These are phyloP conservation scores for Endogone sp. DNA, from an alignment of 192 early-diverging fungal species.

Conservation along the genomic window DNA sequence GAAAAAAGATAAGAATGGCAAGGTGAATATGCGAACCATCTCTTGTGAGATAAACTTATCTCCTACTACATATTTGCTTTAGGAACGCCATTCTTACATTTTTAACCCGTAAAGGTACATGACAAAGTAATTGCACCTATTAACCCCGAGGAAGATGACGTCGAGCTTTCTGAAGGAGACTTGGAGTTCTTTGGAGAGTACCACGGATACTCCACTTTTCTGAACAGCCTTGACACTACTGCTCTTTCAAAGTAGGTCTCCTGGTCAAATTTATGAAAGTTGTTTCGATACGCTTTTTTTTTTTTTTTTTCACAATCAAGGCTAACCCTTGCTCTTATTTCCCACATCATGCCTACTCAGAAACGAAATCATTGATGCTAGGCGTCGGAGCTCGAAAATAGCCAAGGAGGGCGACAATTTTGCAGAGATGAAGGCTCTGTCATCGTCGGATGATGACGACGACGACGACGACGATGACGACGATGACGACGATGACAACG, in stretches of 20 bases:
- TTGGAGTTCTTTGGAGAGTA: slow-evolving; percentile 69
- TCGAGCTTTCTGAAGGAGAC: slow-evolving; percentile 68
- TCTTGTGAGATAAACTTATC: too few relatives aligned
- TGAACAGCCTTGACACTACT: slow-evolving; percentile 58
- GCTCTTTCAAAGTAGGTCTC: slow-evolving; percentile 54
- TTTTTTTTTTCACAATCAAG: too few relatives aligned
- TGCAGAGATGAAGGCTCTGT: slow-evolving; percentile 21
- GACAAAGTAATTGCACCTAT: neutral
- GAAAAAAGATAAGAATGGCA: too few relatives aligned
- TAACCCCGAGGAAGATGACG: slow-evolving; percentile 47
- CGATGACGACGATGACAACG: slow-evolving; percentile 35
- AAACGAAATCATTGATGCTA: slow-evolving; percentile 5
- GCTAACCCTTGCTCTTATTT: too few relatives aligned
- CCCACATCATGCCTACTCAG: neutral
- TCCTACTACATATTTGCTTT: too few relatives aligned
- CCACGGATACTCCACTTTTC: slow-evolving; percentile 54
- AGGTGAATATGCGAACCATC: too few relatives aligned
- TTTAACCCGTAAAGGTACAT: neutral
- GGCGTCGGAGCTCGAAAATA: slow-evolving; percentile 29
- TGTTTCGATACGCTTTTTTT: too few relatives aligned
- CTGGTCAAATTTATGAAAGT: neutral
- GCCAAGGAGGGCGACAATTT: slow-evolving; percentile 34
- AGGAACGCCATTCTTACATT: too few relatives aligned
- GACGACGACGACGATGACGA: slow-evolving; percentile 40
- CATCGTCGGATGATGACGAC: slow-evolving; percentile 44